Evolutionary conservation across 495 filamentous ascomycete species (phyloP).

Genomic region (Thermothielavioides terrestris): DNA sequence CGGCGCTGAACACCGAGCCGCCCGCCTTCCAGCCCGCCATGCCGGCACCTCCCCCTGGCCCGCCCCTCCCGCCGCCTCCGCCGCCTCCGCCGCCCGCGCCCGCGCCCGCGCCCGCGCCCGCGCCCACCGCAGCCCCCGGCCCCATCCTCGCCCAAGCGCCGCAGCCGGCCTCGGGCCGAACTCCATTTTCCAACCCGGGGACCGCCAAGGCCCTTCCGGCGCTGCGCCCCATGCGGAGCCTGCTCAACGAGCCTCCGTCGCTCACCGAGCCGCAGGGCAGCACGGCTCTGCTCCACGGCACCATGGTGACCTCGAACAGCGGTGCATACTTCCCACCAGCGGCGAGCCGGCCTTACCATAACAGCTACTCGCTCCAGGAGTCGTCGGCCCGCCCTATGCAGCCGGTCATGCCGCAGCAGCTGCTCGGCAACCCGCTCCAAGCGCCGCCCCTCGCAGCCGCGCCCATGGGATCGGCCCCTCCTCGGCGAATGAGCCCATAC

Average conservation of each 20-base stretch:
- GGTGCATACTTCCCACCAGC: conserved; percentile 31
- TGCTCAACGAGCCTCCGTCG: conserved; percentile 18
- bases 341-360: conserved; percentile 34
- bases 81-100: too few relatives aligned
- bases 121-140: conserved; percentile 1
- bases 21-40: neutral
- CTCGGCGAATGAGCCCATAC: conserved; percentile 12
- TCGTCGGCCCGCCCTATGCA: conserved; percentile 20
- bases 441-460: neutral
- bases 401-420: conserved; percentile 11
- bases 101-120: too few relatives aligned
- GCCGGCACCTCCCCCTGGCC: too few relatives aligned
- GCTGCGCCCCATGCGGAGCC: conserved; percentile 30
- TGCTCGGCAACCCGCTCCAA: neutral
- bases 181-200: conserved; percentile 19
- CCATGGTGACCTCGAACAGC: conserved; percentile 31
- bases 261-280: conserved; percentile 21
- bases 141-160: neutral
- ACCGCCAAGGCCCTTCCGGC: conserved; percentile 29
- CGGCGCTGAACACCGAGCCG: conserved; percentile 32
- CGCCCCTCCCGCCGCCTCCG: too few relatives aligned
- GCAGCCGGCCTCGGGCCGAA: conserved; percentile 10
- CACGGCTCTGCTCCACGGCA: conserved; percentile 16
- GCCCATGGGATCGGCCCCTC: neutral
- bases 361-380: conserved; percentile 30